These are phyloP conservation scores for Chlorella sp. DNA, from an alignment of 139 green algal species.

Conservation along the genomic window DNA sequence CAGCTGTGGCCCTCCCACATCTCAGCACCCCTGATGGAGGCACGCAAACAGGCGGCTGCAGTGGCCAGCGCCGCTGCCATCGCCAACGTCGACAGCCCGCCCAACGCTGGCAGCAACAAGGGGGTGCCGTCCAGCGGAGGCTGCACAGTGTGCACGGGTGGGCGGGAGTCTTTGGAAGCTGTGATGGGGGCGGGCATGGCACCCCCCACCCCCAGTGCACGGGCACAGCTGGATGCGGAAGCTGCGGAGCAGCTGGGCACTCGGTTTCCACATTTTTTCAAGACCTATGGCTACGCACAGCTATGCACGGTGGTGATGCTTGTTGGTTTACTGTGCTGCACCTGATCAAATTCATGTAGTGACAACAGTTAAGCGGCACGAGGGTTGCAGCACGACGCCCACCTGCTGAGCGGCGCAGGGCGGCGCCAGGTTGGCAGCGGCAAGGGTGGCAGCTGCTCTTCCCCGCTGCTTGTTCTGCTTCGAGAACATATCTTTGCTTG, in stretches of 20 bases:
- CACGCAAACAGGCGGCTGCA: background rate
- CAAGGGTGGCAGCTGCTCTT: too few species aligned
- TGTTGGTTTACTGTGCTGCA: background rate
- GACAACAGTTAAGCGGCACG: too few species aligned
- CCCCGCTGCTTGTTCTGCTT: background rate
- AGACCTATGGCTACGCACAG: constrained; percentile 1
- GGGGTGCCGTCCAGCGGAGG: background rate
- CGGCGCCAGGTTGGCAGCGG: too few species aligned
- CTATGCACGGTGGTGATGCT: background rate
- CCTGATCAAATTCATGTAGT: too few species aligned
- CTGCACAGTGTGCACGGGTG: background rate
- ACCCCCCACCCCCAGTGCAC: background rate
- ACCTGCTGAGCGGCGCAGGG: too few species aligned
- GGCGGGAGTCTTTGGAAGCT: background rate
- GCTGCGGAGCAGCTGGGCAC: background rate
- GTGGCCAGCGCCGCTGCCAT: background rate
- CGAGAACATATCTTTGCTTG: background rate
- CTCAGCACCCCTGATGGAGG: background rate
- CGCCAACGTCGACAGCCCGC: too few species aligned
- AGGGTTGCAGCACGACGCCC: too few species aligned
- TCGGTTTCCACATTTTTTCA: constrained; percentile 2
- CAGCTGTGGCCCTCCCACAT: constrained; percentile 18
- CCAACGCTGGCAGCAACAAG: background rate
- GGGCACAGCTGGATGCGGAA: background rate
- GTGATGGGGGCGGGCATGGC: background rate